Percentiles rank a stretch among this genome's conserved stretches.
phyloP scores from a whole-genome alignment of 805 yeast genomes.

The Hanseniaspora clermontiae region DNA sequence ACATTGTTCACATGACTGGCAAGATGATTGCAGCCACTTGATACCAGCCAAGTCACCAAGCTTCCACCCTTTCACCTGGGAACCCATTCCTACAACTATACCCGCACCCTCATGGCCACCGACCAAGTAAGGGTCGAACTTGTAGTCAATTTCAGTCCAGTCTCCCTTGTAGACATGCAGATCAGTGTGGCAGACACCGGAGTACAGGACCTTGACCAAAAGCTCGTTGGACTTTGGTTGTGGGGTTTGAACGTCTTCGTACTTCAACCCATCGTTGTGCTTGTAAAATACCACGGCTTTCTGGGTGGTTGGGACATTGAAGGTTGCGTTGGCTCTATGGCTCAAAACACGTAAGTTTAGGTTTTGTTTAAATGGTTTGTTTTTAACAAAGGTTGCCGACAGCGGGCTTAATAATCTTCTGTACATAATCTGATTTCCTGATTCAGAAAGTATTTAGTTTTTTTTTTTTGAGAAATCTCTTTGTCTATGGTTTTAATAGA shows the following conservation, averaged over 20 bases:
- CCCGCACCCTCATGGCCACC: slow-evolving; percentile 66
- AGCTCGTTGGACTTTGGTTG: slow-evolving; percentile 45
- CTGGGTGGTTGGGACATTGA: slow-evolving; percentile 35
- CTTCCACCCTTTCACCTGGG: slow-evolving; percentile 42
- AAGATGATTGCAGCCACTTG: slow-evolving; percentile 54
- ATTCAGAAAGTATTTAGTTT: background rate
- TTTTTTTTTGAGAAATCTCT: background rate
- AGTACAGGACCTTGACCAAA: slow-evolving; percentile 45
- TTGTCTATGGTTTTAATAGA: no score
- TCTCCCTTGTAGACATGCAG: slow-evolving; percentile 59
- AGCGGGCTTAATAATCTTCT: background rate
- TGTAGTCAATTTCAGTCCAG: slow-evolving; percentile 43
- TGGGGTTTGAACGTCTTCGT: slow-evolving; percentile 46
- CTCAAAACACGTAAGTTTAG: background rate
- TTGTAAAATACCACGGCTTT: slow-evolving; percentile 42
- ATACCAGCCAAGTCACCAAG: slow-evolving; percentile 52
- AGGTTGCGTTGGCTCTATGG: slow-evolving; percentile 20
- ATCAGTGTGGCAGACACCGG: slow-evolving; percentile 58
- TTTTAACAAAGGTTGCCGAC: background rate
- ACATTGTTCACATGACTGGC: slow-evolving; percentile 48
- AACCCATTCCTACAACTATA: slow-evolving; percentile 47
- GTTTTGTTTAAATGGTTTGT: background rate
- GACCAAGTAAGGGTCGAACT: slow-evolving; percentile 38
- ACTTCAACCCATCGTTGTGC: slow-evolving; percentile 36
- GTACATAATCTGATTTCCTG: background rate